These are phyloP conservation scores for Ophiocordyceps unilateralis DNA, from an alignment of 2,329 filamentous ascomycete species.

Conservation along the genomic window DNA sequence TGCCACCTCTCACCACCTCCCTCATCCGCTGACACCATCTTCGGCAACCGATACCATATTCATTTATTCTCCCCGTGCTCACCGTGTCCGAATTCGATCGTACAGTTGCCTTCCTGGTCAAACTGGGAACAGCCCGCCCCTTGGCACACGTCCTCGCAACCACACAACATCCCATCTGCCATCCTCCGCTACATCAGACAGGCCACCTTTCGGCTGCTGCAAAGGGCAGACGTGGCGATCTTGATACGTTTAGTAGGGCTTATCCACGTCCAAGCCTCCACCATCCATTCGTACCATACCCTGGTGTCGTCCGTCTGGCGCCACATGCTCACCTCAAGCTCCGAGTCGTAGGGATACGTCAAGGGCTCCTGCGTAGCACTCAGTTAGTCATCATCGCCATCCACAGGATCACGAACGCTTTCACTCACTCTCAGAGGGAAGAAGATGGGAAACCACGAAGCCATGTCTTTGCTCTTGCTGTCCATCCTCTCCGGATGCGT, in stretches of 20 bases:
- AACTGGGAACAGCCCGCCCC: too few species aligned
- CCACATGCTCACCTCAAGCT: slow-evolving; percentile 89
- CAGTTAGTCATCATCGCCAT: background rate
- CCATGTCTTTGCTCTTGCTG: slow-evolving; percentile 90
- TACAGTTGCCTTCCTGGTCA: background rate
- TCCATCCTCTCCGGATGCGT: slow-evolving; percentile 88
- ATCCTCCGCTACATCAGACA: slow-evolving; percentile 43
- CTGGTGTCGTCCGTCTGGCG: slow-evolving; percentile 85
- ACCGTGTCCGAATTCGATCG: background rate
- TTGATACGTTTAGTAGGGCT: slow-evolving; percentile 45
- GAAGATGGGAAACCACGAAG: slow-evolving; percentile 97
- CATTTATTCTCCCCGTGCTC: background rate
- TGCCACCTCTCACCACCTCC: background rate
- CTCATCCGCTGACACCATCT: background rate
- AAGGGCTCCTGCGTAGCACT: slow-evolving; percentile 50
- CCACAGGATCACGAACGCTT: background rate
- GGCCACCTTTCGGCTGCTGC: slow-evolving; percentile 51
- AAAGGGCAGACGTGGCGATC: slow-evolving; percentile 47
- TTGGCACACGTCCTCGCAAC: background rate
- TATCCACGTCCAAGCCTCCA: slow-evolving; percentile 62
- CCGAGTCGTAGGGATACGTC: slow-evolving; percentile 66
- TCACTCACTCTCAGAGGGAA: slow-evolving; percentile 74
- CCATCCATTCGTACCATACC: slow-evolving; percentile 98
- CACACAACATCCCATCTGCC: background rate
- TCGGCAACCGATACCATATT: background rate